phyloP scores from a whole-genome alignment of 2,329 filamentous ascomycete species.

The Sarocladiaceae sp. region DNA sequence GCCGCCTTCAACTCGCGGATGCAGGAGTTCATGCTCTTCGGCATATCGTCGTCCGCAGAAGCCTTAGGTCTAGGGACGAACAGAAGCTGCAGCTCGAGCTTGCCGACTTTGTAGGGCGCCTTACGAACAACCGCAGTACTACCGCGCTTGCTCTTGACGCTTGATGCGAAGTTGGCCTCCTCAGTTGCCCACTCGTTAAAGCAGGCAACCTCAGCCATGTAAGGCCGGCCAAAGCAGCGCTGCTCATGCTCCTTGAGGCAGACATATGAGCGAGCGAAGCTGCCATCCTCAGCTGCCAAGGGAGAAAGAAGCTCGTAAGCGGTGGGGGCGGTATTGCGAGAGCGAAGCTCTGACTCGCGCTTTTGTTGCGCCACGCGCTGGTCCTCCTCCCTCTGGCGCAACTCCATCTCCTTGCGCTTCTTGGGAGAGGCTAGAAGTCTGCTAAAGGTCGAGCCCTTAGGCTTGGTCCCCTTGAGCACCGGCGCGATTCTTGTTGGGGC shows the following conservation, averaged over 20 bases:
- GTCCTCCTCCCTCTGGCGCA: constrained; percentile 77
- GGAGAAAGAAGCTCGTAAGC: constrained; percentile 85
- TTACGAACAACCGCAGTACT: constrained; percentile 67
- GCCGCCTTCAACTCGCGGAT: constrained; percentile 90
- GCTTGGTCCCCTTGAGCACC: constrained; percentile 54
- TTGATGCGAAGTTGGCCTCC: constrained; percentile 71
- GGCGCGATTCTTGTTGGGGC: constrained; percentile 58
- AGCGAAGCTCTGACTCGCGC: constrained; percentile 60
- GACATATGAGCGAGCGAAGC: constrained; percentile 90
- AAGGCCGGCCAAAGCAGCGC: constrained; percentile 81
- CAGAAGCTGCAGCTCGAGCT: constrained; percentile 87
- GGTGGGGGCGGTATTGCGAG: constrained; percentile 60
- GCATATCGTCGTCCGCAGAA: constrained; percentile 89
- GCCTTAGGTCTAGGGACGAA: constrained; percentile 92
- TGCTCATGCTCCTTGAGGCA: constrained; percentile 90
- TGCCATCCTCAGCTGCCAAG: constrained; percentile 84
- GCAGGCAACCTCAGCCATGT: constrained; percentile 83
- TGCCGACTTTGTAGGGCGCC: constrained; percentile 95
- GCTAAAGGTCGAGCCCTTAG: constrained; percentile 85
- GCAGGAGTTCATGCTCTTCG: constrained; percentile 98
- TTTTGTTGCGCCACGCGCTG: constrained; percentile 64
- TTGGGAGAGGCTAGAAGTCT: constrained; percentile 91
- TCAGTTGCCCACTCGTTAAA: constrained; percentile 99
- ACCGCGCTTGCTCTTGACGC: constrained; percentile 90
- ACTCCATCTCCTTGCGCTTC: constrained; percentile 92